Evolutionary conservation across 169 alveolate species (phyloP).

Genomic region (Cryptosporidium felis): DNA sequence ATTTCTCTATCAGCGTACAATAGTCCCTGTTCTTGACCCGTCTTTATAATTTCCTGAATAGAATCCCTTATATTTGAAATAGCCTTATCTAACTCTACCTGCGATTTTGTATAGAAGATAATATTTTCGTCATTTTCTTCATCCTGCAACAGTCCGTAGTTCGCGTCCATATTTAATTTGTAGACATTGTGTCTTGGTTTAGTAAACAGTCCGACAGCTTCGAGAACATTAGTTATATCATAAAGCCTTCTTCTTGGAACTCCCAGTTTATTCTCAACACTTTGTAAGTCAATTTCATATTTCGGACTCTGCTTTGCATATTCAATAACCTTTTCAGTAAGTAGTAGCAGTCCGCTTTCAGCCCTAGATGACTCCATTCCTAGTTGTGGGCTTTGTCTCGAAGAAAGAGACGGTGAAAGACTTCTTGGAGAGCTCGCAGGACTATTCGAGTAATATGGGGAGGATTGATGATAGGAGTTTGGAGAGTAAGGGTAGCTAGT

Average conservation of each 20-base stretch:
- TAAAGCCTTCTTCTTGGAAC: slow-evolving; percentile 68
- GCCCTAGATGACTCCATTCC: slow-evolving; percentile 60
- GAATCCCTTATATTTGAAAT: slow-evolving; percentile 8
- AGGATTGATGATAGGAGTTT: slow-evolving; percentile 32
- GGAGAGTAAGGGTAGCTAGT: slow-evolving; percentile 34
- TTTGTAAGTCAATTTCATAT: slow-evolving; percentile 54
- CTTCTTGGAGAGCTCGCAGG: slow-evolving; percentile 48
- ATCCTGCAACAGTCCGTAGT: slow-evolving; percentile 28
- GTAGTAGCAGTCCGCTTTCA: slow-evolving; percentile 47
- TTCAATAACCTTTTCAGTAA: slow-evolving; percentile 64
- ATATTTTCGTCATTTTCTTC: slow-evolving; percentile 57
- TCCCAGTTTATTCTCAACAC: slow-evolving; percentile 35
- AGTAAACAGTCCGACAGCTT: slow-evolving; percentile 60
- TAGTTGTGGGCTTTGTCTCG: slow-evolving; percentile 32
- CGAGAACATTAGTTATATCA: slow-evolving; percentile 61
- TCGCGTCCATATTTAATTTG: slow-evolving; percentile 36
- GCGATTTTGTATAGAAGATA: slow-evolving; percentile 35
- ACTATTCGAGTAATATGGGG: slow-evolving; percentile 42
- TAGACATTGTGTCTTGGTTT: slow-evolving; percentile 39
- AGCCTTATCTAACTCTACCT: slow-evolving; percentile 15
- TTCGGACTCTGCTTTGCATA: slow-evolving; percentile 59
- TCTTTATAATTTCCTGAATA: slow-evolving; percentile 5
- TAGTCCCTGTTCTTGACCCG: slow-evolving; percentile 31
- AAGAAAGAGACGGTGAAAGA: slow-evolving; percentile 22
- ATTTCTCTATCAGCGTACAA: slow-evolving; percentile 26